Evolutionary conservation across 2,329 filamentous ascomycete genomes (phyloP), one percentile per base, ranked within the genome.

Genomic region (Botrytis cinerea): DNA sequence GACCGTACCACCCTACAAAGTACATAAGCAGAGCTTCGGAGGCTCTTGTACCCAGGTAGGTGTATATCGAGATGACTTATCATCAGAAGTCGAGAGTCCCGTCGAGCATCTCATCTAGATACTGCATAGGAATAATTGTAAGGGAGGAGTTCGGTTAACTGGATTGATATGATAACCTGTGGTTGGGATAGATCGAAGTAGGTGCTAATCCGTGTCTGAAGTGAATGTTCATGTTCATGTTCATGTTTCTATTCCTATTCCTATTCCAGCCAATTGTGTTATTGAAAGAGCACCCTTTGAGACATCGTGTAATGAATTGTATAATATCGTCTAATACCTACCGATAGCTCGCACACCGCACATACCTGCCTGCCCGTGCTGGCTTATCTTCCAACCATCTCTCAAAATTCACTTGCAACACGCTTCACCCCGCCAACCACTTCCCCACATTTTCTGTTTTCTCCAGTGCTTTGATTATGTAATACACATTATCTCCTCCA

Each of bases 341-440:
- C 12, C 46, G 25, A 51, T 10, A 35, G 35, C 35, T 35, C 4
- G 5, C 35, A 35, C 35, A 32, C 35, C 35, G 35, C 35, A 35
- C 35, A 6, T 25, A 12, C 46, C 16, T 7, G 20, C 18, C 45
- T 46, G 20, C 40, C 46, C 40, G 25, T 54, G 25, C 12, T 54
- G 28, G 6, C n/a, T 57, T 18, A 18, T 57, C 2, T 57, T 28
- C 51, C 28, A 32, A 9, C n/a, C 51, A 2, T 54, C 48, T 40
- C 35, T 62, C 22, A n/a, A 40, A 40, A 22, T n/a, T 40, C 57
- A 38, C 57, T 60, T 14, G 2, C 38, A 43, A 16, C 40, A 67
- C 20, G 38, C 63, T 16, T 54, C 64, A 28, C 66, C 66, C 66
- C n/a, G 48, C 48, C 66, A 69, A 69, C 66, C 16, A 57, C 20